Percentiles rank a stretch among this genome's conserved stretches.
Conservation (phyloP, 306 rosid genomes). For the Prunus fruticosa region DNA sequence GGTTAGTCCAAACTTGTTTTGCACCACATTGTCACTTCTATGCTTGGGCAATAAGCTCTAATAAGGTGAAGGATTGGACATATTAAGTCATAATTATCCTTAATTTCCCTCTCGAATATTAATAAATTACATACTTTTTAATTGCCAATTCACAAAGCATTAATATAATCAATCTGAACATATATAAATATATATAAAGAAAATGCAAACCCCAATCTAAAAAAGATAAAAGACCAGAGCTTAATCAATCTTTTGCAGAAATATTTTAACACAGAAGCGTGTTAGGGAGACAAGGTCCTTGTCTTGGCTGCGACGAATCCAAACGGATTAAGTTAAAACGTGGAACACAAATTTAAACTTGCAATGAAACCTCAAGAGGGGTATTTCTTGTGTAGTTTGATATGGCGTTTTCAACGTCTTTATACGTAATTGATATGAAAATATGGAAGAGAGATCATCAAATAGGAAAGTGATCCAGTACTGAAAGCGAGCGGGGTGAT, state of each 20-base stretch:
- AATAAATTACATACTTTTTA: no score
- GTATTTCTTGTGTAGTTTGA: not conserved
- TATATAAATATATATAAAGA: no score
- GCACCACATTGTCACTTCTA: no score
- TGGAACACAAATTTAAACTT: conserved; percentile 5
- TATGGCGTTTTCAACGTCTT: conserved; percentile 19
- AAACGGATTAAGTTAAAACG: conserved; percentile 28
- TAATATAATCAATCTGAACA: no score
- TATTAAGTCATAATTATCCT: no score
- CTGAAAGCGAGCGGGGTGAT: conserved; percentile 39
- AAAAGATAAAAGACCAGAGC: not conserved
- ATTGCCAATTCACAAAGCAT: no score
- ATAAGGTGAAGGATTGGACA: no score
- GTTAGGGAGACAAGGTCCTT: conserved; percentile 24
- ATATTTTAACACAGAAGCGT: conserved; percentile 14
- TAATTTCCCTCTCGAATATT: no score
- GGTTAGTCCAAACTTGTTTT: no score
- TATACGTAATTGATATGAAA: conserved; percentile 22
- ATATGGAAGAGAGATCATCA: not conserved
- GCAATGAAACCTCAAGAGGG: no score
- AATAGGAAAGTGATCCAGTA: conserved; percentile 27
- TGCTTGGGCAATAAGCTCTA: no score
- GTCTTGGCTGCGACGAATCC: conserved; percentile 11
- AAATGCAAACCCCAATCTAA: no score
- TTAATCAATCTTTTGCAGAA: not conserved